Conservation (phyloP, 148 eudicot species). For the Chenopodium suecicum region DNA sequence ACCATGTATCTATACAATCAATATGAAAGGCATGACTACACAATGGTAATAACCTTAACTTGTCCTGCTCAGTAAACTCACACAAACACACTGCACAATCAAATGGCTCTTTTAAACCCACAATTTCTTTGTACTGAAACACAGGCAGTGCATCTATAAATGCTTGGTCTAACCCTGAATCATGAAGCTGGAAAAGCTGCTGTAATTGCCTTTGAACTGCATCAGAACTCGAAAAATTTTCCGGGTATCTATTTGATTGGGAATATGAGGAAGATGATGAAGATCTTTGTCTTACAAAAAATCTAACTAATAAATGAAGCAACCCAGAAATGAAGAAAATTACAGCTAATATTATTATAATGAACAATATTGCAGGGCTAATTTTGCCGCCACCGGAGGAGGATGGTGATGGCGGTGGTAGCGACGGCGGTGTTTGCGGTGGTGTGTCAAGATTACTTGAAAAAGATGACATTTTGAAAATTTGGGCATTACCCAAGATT, state of each 20-base stretch:
- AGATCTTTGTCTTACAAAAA: conserved; percentile 48
- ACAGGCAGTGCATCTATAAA: conserved; percentile 81
- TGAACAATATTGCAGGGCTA: conserved; percentile 46
- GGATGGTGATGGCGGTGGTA: conserved; percentile 21
- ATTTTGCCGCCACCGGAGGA: conserved; percentile 43
- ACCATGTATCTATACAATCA: conserved; percentile 89
- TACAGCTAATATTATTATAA: conserved; percentile 51
- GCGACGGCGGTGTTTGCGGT: conserved; percentile 29
- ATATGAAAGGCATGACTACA: conserved; percentile 95
- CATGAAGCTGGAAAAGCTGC: conserved; percentile 72
- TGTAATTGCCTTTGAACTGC: conserved; percentile 64
- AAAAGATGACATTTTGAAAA: conserved; percentile 35
- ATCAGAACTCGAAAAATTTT: conserved; percentile 42
- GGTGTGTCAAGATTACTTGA: conserved; percentile 33
- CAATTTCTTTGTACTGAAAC: conserved; percentile 62
- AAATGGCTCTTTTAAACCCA: conserved; percentile 76
- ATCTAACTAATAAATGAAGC: conserved; percentile 52
- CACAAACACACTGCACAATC: conserved; percentile 90
- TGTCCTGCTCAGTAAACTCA: conserved; percentile 66
- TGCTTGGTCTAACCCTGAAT: conserved; percentile 82
- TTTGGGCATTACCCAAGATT: conserved; percentile 9
- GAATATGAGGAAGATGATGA: conserved; percentile 32
- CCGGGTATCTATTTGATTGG: conserved; percentile 45
- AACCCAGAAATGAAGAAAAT: conserved; percentile 55
- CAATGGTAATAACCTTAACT: conserved; percentile 66